Base-by-base conservation (phyloP, 768 basidiomycete genomes). In the Pleurotus giganteus region DNA sequence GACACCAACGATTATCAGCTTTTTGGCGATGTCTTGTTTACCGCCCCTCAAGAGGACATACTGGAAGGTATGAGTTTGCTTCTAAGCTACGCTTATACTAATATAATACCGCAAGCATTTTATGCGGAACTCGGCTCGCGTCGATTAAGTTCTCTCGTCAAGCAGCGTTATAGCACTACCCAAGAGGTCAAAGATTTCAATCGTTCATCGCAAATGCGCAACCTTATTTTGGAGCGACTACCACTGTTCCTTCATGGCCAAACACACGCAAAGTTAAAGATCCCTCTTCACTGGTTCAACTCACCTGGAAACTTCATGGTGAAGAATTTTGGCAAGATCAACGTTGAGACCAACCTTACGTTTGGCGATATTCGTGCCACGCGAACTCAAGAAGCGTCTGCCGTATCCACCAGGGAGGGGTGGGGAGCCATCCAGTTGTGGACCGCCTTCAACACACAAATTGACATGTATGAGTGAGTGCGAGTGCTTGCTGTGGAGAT, bases 191-290 rank as follows among this genome's bases (percentile, higher is more conserved):
- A 65, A 36, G 68, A 75, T 36, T 74, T 79, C 0, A 79, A 75
- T 58, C 66, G 70, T 23, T 80, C 85, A 2, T 59, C 64, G 1
- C 82, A 86, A 8, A 78, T 77, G 8, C 82, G 83, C 2, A 61
- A 74, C 2, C 74, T 92, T 32, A 83, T 94, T 11, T 70, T 96
- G 24, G 90, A 98, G 69, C 76, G 95, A 28, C 72, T 97, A 17
- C 91, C 95, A 0, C 73, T 99, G 27, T 98, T 98, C 73, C 76
- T 98, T 4, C 88, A 96, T 50, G 96, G 98, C 62, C 89, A 94
- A 53, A 83, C 81, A 0, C 86, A 89, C 65, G 73, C 85, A 0
- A 78, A 75, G 19, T 82, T 84, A 0, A 74, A 73, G 32, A 78
- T 91, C 7, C 76, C 86, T 1, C 81, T 79, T 57, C 75, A 73